Conservation (phyloP, 345 rosid species). For the Hypericum androsaemum region DNA sequence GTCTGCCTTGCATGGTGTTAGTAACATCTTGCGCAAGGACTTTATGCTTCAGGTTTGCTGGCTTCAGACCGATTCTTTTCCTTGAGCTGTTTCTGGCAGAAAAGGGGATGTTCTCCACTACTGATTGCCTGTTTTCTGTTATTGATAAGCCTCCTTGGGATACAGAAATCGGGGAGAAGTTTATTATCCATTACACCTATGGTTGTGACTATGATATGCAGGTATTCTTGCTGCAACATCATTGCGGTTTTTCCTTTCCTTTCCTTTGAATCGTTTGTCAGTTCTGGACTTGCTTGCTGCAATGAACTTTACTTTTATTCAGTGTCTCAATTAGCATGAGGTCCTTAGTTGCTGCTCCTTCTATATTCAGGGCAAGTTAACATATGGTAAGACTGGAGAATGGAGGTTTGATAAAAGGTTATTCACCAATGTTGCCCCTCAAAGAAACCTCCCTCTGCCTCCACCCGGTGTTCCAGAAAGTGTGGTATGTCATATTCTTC, state of each 20-base stretch:
- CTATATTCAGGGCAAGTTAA: slow-evolving; percentile 55
- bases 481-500: slow-evolving; percentile 51
- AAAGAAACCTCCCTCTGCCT: slow-evolving; percentile 82
- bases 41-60: slow-evolving; percentile 90
- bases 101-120: neutral
- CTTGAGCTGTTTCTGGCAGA: too few species aligned
- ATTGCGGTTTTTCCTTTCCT: neutral
- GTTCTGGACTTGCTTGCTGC: slow-evolving; percentile 10
- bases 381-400: slow-evolving; percentile 87
- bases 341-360: slow-evolving; percentile 3
- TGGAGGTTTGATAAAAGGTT: slow-evolving; percentile 98
- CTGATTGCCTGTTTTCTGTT: slow-evolving; percentile 21
- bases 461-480: slow-evolving; percentile 90
- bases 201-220: slow-evolving; percentile 91
- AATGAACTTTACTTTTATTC: neutral
- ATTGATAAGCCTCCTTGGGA: slow-evolving; percentile 95
- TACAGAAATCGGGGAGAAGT: slow-evolving; percentile 69
- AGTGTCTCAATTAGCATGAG: neutral
- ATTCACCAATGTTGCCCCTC: slow-evolving; percentile 44
- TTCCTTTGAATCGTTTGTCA: neutral
- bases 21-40: slow-evolving; percentile 74
- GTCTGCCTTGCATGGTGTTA: slow-evolving; percentile 85
- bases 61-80: too few species aligned
- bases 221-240: slow-evolving; percentile 29
- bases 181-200: slow-evolving; percentile 89